Percentiles rank a stretch among this genome's conserved stretches.
These are phyloP conservation scores for Parachlorella kessleri DNA, from an alignment of 139 green algal genomes.

Conservation along the genomic window DNA sequence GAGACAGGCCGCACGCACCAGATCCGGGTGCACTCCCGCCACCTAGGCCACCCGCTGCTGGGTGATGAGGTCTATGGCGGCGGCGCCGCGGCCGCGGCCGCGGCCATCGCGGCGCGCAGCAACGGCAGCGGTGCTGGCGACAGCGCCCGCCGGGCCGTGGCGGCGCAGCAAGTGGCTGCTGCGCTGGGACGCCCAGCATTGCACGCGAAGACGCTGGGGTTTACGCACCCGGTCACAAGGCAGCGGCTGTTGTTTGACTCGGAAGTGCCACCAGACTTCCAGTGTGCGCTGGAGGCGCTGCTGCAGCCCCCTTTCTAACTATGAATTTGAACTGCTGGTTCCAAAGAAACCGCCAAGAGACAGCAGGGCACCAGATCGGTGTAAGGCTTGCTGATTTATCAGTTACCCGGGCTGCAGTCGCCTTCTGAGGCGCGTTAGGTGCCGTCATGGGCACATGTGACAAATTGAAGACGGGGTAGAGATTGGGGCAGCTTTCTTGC, in stretches of 20 bases:
- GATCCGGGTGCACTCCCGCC: constrained; percentile 88
- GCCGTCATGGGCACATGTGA: too few relatives aligned
- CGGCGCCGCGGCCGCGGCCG: constrained; percentile 4
- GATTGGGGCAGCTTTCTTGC: too few relatives aligned
- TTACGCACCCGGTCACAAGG: constrained; percentile 70
- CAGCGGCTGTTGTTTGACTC: constrained; percentile 68
- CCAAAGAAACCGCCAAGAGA: too few relatives aligned
- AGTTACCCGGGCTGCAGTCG: too few relatives aligned
- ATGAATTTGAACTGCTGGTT: too few relatives aligned
- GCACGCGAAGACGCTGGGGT: constrained; percentile 84
- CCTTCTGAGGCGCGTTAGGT: too few relatives aligned
- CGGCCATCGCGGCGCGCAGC: background rate
- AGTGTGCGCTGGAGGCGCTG: constrained; percentile 17
- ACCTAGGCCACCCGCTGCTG: constrained; percentile 88
- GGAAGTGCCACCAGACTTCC: constrained; percentile 70
- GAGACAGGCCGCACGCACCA: constrained; percentile 97
- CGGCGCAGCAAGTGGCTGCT: constrained; percentile 30
- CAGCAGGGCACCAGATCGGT: too few relatives aligned
- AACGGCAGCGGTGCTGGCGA: background rate
- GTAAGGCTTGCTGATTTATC: too few relatives aligned
- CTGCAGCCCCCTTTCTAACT: constrained; percentile 3
- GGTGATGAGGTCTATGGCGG: constrained; percentile 90
- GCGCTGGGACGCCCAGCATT: constrained; percentile 71
- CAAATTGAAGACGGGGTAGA: too few relatives aligned
- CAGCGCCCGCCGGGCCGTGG: background rate